Evolutionary conservation across 768 basidiomycete genomes (phyloP), one percentile per base, ranked within the genome.

Genomic region (Hygrocybe coccinea): DNA sequence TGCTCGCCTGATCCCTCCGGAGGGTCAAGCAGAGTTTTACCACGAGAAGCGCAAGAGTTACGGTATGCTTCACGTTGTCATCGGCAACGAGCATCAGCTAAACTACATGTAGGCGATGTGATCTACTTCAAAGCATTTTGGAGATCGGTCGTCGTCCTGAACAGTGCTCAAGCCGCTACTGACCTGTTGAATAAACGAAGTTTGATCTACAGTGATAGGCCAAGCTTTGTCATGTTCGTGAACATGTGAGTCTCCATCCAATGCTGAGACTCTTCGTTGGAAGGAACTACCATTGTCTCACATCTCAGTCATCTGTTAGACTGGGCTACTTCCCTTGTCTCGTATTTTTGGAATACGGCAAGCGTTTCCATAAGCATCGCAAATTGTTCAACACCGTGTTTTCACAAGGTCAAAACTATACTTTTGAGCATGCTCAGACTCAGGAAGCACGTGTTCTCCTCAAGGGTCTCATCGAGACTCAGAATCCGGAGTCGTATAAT

Each of bases 121-220:
- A 47, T 47, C 7, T 39, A 55, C 38, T 36, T 55, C 44, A 47
- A 22, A 49, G 45, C 60, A 9, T 41, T 66, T 4, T 63, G 65
- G 5, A 59, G 59, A 14, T 52, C 61, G 8, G 63, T 71, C 51
- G 56, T 73, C 41, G 57, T 73, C 46, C 53, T 73, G n/a, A 71
- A 72, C 53, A 63, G 62, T 24, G 43, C 50, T 17, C 59, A 65
- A 33, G 63, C 60, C 19, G 67, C 65, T 10, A 59, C 53, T 10
- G 71, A 72, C 9, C 62, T 76, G 52, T 58, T 73, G 11, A 66
- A 71, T 17, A 70, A 69, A 52, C 59, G 66, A 19, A 62, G 64
- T 33, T 36, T 56, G 9, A 63, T 69, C 2, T 71, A 72, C 59
- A 68, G 69, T 19, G 67, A 70, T 50, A 58, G 70, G 24, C 68